These are phyloP conservation scores for Asterionellopsis glacialis DNA, from an alignment of 108 stramenopile species.

Conservation along the genomic window DNA sequence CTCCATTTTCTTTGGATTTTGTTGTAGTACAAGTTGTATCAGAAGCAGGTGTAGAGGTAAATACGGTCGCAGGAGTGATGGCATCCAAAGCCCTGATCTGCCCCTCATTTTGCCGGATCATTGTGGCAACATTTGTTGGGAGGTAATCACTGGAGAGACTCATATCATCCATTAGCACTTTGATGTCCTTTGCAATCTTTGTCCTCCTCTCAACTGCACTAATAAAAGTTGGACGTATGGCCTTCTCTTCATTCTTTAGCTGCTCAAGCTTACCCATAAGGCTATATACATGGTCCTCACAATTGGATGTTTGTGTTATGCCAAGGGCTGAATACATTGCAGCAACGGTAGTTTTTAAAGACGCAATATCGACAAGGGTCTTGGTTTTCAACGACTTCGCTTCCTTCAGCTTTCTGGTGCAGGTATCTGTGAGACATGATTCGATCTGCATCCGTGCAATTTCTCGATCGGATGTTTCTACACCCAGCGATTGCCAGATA, in stretches of 20 bases:
- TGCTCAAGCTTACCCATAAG: constrained; percentile 28
- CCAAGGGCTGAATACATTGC: constrained; percentile 39
- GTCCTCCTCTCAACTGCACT: constrained; percentile 28
- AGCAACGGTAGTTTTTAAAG: constrained; percentile 15
- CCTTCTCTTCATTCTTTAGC: constrained; percentile 20
- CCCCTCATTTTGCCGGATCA: constrained; percentile 3
- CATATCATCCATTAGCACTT: constrained; percentile 2
- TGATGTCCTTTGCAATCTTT: constrained; percentile 25
- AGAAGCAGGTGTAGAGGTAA: no score
- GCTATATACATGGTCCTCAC: background rate
- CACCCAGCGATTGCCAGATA: constrained; percentile 56
- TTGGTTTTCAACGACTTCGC: constrained; percentile 31
- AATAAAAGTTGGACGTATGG: constrained; percentile 28
- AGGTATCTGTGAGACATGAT: constrained; percentile 59
- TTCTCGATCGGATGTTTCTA: constrained; percentile 37
- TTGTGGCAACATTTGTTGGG: background rate
- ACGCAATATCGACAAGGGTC: constrained; percentile 26
- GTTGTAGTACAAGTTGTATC: no score
- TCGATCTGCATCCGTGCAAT: constrained; percentile 34
- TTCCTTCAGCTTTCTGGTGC: constrained; percentile 40
- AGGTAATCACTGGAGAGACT: background rate
- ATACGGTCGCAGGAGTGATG: constrained; percentile 3
- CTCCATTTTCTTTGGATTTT: background rate
- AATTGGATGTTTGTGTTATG: background rate
- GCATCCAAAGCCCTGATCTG: constrained; percentile 25